Percentiles rank a stretch among this genome's conserved stretches.
These are phyloP conservation scores for Fusarium acutatum DNA, from an alignment of 2,329 filamentous ascomycete genomes.

Conservation along the genomic window DNA sequence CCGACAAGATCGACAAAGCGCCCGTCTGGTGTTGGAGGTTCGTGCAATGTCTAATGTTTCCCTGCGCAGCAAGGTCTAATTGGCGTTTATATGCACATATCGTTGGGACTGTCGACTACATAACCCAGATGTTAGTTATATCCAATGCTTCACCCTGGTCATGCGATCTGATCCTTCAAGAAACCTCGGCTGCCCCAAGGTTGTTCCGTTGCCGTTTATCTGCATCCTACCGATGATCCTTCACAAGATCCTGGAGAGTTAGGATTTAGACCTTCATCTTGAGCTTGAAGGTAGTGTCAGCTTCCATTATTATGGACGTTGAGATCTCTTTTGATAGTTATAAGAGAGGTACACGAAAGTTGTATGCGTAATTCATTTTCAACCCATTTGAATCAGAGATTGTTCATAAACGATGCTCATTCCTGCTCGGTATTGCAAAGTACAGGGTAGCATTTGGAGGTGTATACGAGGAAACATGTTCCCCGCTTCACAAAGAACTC, in stretches of 20 bases:
- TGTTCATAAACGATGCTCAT: background rate
- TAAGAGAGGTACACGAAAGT: accelerated
- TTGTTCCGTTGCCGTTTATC: background rate
- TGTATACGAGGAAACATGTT: background rate
- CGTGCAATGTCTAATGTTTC: background rate
- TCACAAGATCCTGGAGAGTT: background rate
- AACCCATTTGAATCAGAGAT: background rate
- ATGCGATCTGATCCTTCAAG: background rate
- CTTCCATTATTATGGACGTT: accelerated
- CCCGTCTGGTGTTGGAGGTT: background rate
- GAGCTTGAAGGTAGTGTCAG: background rate
- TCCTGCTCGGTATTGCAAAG: background rate
- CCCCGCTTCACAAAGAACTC: background rate
- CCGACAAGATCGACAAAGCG: background rate
- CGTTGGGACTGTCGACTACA: background rate
- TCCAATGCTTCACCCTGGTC: background rate
- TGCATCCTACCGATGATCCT: background rate
- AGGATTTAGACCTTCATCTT: background rate
- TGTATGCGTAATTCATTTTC: background rate
- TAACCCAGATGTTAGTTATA: background rate
- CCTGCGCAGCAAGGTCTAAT: background rate
- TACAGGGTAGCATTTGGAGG: background rate
- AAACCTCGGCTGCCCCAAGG: background rate
- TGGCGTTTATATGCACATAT: background rate
- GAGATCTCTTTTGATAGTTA: accelerated